These are phyloP conservation scores for Glycine soja DNA, from an alignment of 306 rosid genomes.

Conservation along the genomic window DNA sequence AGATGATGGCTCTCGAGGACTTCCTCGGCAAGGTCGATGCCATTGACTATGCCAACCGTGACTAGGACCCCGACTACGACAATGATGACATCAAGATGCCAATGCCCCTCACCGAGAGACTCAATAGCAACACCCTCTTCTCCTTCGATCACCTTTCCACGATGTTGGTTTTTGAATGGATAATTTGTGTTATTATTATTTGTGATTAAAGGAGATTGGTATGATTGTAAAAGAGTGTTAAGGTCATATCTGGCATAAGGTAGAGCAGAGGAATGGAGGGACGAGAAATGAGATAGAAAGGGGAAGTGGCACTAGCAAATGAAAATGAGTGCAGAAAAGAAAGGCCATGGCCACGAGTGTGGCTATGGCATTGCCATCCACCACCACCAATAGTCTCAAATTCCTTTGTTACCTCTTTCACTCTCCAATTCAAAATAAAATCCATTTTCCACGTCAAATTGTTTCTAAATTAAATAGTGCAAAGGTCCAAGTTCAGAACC, in stretches of 20 bases:
- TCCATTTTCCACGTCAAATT: constrained; percentile 30
- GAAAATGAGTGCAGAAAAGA: background rate
- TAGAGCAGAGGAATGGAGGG: background rate
- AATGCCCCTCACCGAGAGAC: too few relatives aligned
- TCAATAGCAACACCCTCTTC: too few relatives aligned
- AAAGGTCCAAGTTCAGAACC: constrained; percentile 60
- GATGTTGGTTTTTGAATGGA: too few relatives aligned
- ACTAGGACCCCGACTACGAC: too few relatives aligned
- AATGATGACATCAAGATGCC: too few relatives aligned
- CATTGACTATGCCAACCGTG: too few relatives aligned
- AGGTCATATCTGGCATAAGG: background rate
- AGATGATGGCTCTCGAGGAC: too few relatives aligned
- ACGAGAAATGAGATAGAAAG: constrained; percentile 10
- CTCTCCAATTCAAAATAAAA: background rate
- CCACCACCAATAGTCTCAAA: background rate
- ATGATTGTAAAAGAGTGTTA: too few relatives aligned
- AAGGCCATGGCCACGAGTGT: background rate
- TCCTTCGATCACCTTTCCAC: too few relatives aligned
- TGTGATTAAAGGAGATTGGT: too few relatives aligned
- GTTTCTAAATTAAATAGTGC: constrained; percentile 42
- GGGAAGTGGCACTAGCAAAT: background rate
- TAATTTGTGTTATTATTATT: too few relatives aligned
- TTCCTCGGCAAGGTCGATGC: too few relatives aligned
- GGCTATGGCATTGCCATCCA: background rate
- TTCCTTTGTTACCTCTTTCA: background rate